Base-by-base conservation (phyloP, 495 filamentous ascomycete species). In the Xylaria palmicola region DNA sequence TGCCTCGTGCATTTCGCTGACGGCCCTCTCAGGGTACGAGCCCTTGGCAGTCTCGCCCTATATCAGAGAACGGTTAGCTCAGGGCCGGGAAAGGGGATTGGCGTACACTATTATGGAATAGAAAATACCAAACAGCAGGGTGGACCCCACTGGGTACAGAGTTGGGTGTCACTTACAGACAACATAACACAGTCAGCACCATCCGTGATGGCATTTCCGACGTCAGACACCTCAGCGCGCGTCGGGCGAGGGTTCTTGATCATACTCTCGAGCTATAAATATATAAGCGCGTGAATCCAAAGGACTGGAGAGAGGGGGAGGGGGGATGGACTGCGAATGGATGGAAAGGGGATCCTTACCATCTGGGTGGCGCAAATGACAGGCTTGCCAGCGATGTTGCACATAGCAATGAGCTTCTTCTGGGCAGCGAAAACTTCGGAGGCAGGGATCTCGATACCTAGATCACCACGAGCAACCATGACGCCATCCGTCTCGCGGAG, bases 361-460 rank as follows among this genome's bases (percentile, higher is more conserved):
- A 82, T 82, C 67, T 82, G 79, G 7, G 79, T 82, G 51, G 91
- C 91, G 75, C 93, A 97, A 74, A 98, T 97, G 71, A 92, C 91
- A 63, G 94, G 94, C 85, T 98, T 98, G 74, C 95, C 94, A 68
- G 93, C 93, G 72, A 97, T 89, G 83, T 98, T 98, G 85, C 95
- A 98, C 87, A 97, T 98, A 75, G 93, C 91, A 78, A 98, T 98
- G 89, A 98, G 93, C 91, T 98, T 98, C 88, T 98, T 98, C 84
- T 98, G 94, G 48, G 94, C 94, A 64, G 96, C 88, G 79, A 98
- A 98, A 56, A 98, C 94, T 84, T 98, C 95, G 54, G 93, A 90
- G 37, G 95, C 92, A 19, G 94, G 92, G 71, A 98, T 98, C 78
- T 98, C 94, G 64, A 98, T 98, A 80, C 94, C 94, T 39, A 98